Evolutionary conservation across 495 filamentous ascomycete genomes (phyloP), one percentile per base, ranked within the genome.

Genomic region (Lophiotrema nucula): DNA sequence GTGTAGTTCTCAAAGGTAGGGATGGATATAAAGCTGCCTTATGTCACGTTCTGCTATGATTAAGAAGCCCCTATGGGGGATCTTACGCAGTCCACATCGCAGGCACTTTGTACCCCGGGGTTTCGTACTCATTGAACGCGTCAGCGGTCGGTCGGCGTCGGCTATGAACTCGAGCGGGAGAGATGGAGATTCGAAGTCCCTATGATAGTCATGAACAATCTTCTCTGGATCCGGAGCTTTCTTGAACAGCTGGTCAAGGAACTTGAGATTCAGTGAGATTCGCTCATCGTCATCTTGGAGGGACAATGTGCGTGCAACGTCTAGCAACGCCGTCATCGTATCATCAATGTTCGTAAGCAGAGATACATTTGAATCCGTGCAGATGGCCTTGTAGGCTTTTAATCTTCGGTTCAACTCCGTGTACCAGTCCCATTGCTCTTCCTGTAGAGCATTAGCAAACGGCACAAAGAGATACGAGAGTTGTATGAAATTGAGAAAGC

Each of bases 361-460:
- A 19, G 24, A 23, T 1, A 23, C 53, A 27, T 53, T 37, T 10
- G 16, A 12, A 24, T 19, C 15, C 16, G 53, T 21, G n/a, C 26
- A 46, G 35, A 59, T 47, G 1, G 53, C 50, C 10, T 57, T 46
- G 28, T 47, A 42, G 8, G 51, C 56, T 3, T n/a, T 28, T 10
- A 15, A 52, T 25, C 57, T 19, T 24, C 57, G 51, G 19, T 44
- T 35, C 8, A 57, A 15, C 25, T 65, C 56, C 2, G 22, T 11
- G 22, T 38, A 44, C 62, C 62, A 65, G 41, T 65, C 62, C 62
- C 62, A 65, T 21, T 13, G 10, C 45, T 23, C 23, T 65, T 57
- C 2, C 52, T 50, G 39, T 21, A 6, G 10, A 8, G 31, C 31
- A 35, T 35, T 8, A 35, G 8, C 8, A 35, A 35, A 35, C 31